Conservation (phyloP, 192 early-diverging fungal genomes). For the Entomortierella parvispora region DNA sequence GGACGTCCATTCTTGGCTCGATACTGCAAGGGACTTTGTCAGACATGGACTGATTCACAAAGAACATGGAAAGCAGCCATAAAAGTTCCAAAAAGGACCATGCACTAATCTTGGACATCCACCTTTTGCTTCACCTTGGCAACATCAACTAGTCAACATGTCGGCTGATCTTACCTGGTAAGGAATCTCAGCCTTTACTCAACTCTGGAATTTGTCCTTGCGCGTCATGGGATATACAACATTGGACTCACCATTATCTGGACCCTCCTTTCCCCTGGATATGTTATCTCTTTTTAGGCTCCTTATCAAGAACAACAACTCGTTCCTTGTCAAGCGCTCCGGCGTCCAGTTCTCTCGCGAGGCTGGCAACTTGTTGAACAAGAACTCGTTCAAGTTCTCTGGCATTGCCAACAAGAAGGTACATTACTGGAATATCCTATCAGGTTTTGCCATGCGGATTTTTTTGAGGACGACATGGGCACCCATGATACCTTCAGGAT, state of each 20-base stretch:
- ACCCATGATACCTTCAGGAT: too few species aligned
- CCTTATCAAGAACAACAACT: conserved; percentile 79
- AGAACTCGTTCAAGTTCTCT: conserved; percentile 86
- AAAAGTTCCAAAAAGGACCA: too few species aligned
- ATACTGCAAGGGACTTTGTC: too few species aligned
- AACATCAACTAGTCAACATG: conserved; percentile 26
- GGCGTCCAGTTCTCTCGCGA: conserved; percentile 80
- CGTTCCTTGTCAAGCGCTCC: conserved; percentile 86
- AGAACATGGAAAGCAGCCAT: too few species aligned
- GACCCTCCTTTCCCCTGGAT: not conserved
- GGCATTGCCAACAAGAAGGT: conserved; percentile 84
- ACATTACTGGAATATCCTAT: conserved; percentile 3
- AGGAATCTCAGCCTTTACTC: not conserved
- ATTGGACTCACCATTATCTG: not conserved
- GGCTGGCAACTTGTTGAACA: conserved; percentile 80
- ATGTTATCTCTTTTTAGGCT: conserved; percentile 38
- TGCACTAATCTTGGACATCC: too few species aligned
- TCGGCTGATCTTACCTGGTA: conserved; percentile 59
- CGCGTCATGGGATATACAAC: too few species aligned
- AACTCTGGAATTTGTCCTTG: not conserved
- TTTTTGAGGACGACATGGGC: too few species aligned
- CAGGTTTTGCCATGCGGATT: too few species aligned
- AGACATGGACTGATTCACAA: too few species aligned
- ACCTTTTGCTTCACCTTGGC: too few species aligned
- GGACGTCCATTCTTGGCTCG: too few species aligned